Conservation (phyloP, 2,329 filamentous ascomycete species). For the Stachybotrys chlorohalonatus region DNA sequence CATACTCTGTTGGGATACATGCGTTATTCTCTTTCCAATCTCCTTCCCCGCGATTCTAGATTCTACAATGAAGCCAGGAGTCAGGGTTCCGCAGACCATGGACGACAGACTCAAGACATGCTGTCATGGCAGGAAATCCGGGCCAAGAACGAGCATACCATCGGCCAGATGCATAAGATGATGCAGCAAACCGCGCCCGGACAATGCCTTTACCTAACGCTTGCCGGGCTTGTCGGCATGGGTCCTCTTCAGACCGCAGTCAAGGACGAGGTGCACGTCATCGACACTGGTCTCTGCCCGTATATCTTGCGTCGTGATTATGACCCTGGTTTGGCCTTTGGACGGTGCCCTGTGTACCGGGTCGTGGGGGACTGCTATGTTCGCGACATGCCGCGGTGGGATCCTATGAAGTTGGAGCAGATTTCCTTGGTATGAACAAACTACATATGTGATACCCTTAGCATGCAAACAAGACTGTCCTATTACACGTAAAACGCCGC, state of each 20-base stretch:
- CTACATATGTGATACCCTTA: not conserved
- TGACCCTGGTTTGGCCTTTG: not conserved
- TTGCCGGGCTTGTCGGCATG: conserved; percentile 4
- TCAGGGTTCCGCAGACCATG: no score
- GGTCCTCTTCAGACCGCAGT: conserved; percentile 5
- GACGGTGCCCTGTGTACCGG: conserved; percentile 2
- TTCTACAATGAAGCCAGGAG: no score
- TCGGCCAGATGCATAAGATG: not conserved
- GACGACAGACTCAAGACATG: not conserved
- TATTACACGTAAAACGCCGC: no score
- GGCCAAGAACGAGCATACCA: not conserved
- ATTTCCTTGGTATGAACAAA: conserved; percentile 4
- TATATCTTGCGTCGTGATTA: conserved; percentile 6
- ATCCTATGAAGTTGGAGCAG: conserved; percentile 2
- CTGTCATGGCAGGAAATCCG: not conserved
- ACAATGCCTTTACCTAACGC: not conserved
- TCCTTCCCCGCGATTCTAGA: no score
- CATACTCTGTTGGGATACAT: no score
- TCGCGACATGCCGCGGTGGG: conserved; percentile 1
- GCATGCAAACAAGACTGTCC: no score
- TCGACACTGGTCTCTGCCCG: conserved; percentile 10
- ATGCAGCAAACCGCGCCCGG: not conserved
- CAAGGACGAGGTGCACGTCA: conserved; percentile 6
- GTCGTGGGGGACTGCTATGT: conserved; percentile 9
- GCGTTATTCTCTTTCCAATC: no score